These are phyloP conservation scores for Colletotrichum limetticola DNA, from an alignment of 2,329 filamentous ascomycete species.

Conservation along the genomic window DNA sequence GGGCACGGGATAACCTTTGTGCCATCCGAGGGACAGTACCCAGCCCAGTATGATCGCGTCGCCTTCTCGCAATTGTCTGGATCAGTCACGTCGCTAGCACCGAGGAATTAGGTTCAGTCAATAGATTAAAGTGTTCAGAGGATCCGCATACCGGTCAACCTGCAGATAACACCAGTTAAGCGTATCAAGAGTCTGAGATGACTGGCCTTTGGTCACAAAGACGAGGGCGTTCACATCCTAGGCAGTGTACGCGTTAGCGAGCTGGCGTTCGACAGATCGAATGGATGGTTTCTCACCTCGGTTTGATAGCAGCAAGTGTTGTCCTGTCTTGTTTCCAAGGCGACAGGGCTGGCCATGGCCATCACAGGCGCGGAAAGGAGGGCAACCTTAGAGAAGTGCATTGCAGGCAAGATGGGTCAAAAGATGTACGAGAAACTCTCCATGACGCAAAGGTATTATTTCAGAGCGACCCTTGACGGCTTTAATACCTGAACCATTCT, in stretches of 20 bases:
- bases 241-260: background rate
- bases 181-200: background rate
- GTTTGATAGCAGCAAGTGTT: background rate
- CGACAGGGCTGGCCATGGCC: too few species aligned
- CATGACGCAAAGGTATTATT: too few species aligned
- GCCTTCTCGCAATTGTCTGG: background rate
- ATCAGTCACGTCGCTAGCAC: too few species aligned
- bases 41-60: background rate
- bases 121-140: background rate
- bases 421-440: too few species aligned
- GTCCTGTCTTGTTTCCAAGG: background rate
- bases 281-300: background rate
- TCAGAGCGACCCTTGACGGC: too few species aligned
- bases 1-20: background rate
- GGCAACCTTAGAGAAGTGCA: too few species aligned
- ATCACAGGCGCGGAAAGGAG: too few species aligned
- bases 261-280: background rate
- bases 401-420: too few species aligned
- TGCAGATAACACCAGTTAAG: background rate
- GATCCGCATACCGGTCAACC: background rate
- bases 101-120: background rate
- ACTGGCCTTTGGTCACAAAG: background rate
- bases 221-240: background rate
- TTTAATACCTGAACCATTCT: too few species aligned
- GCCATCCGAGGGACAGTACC: background rate